Evolutionary conservation across 1,284 basidiomycete species (phyloP), one percentile per base, ranked within the genome.

Genomic region (Tremellales sp.): DNA sequence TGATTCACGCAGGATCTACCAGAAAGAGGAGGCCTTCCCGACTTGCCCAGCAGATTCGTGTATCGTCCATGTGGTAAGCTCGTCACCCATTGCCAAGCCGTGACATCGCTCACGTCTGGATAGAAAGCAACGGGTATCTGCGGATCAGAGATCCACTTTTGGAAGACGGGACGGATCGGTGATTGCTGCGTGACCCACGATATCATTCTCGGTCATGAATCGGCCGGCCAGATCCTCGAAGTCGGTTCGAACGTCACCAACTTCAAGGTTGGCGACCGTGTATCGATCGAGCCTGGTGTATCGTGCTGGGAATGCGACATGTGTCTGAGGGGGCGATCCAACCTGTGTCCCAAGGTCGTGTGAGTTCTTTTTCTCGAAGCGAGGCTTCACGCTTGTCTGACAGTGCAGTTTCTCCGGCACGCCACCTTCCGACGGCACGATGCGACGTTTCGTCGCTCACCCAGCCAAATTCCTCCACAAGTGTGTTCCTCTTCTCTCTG

Each of bases 271-370:
- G 75, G 75, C 8, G 75, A 76, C 53, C 58, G 75, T 13, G 74
- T 76, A 5, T 71, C 73, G 7, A 68, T 76, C 33, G 75, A 76
- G 56, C 74, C 75, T 2, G 75, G 75, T 31, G 70, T 74, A 23
- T 65, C 71, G 4, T 76, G 75, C 56, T 65, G 63, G 43, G 62
- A 60, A 40, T 76, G 75, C 53, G 59, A 60, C 4, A 48, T 58
- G 36, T 74, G 73, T 53, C 44, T 71, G 35, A 54, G 60, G 10
- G 74, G 73, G 4, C 45, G 62, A 24, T 63, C 63, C 46, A 74
- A 73, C 55, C 64, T 71, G 45, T 75, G 73, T 48, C 58, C 62
- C 11, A 45, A 52, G 15, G 64, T 63, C 29, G 42, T 44, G 55
- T 61, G 41, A 51, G 59, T 58, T 13, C 2, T 7, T 15, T 12